phyloP scores from a whole-genome alignment of 2,329 filamentous ascomycete genomes.

The Talaromyces atroroseus region DNA sequence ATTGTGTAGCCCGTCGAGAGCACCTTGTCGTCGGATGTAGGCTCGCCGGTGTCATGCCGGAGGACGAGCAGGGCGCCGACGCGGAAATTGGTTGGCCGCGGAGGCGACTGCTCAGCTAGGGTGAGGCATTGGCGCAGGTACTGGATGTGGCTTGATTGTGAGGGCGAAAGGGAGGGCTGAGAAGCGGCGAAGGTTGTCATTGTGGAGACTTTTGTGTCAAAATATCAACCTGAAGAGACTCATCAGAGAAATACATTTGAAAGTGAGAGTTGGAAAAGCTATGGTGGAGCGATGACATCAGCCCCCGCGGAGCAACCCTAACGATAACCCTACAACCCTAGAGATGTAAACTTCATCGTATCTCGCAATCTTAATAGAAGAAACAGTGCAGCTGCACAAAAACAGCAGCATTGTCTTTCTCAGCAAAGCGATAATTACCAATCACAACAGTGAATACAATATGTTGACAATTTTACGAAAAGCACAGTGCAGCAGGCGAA shows the following conservation, averaged over 20 bases:
- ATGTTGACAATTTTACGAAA: no score
- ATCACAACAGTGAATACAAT: no score
- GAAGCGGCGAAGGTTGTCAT: conserved; percentile 14
- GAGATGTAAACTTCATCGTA: no score
- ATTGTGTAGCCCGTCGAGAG: conserved; percentile 84
- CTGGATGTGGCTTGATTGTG: conserved; percentile 27
- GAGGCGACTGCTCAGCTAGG: conserved; percentile 73
- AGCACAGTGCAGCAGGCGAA: no score
- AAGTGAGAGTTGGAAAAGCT: background rate
- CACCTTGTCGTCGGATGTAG: conserved; percentile 43
- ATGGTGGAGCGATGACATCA: background rate
- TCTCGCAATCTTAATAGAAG: no score
- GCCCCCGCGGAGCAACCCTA: background rate
- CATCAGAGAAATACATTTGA: background rate
- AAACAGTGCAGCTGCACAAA: no score
- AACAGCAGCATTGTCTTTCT: no score
- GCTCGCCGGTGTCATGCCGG: conserved; percentile 23
- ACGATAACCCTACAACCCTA: no score
- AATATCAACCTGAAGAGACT: no score
- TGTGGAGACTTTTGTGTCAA: no score
- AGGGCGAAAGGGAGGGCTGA: conserved; percentile 12
- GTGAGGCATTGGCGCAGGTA: conserved; percentile 68
- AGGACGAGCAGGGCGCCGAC: conserved; percentile 82
- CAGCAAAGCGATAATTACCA: no score
- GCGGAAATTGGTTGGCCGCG: conserved; percentile 85